Evolutionary conservation across 2,329 filamentous ascomycete species (phyloP), one percentile per base, ranked within the genome.

Genomic region (Pseudocercospora crystallina): DNA sequence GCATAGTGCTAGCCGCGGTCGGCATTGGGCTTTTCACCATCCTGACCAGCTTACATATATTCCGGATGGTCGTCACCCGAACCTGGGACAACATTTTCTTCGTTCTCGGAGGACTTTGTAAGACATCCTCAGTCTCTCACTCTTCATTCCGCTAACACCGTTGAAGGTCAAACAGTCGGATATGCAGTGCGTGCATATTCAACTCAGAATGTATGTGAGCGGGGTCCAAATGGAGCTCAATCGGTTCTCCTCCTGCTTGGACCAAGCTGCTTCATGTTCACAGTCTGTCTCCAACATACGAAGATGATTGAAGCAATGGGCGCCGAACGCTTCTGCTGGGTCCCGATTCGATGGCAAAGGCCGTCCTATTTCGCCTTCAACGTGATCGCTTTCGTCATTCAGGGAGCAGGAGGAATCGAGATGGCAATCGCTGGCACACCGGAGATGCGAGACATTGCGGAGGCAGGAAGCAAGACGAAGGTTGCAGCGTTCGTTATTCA

Each of bases 81-180:
- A 43, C 40, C 1, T 50, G 43, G 47, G 47, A 47, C 17, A 47
- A 54, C 29, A 26, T 39, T 9, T 54, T 47, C 31, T 43, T 54
- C 26, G 43, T 51, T 12, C 30, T 54, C 5, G 47, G 51, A 10
- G 51, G 43, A 20, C 26, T 13, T 9, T 54, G 47, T 35, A 45
- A 32, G 42, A 31, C n/a, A 31, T n/a, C 34, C 26, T 29, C n/a
- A n/a, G 9, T 13, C 14, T 13, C 34, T 20, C 12, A 12, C 2
- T 14, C 33, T 9, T 38, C 9, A 33, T 40, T 15, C 33, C n/a
- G 17, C 26, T 29, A 13, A n/a, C 12, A 31, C 11, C 5, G 14
- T 17, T 17, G 36, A 13, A 51, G 48, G 34, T 31, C 38, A 51
- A 40, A 31, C 40, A 3, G 15, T 33, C 7, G 47, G 47, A n/a